These are phyloP conservation scores for Cryphonectria radicalis DNA, from an alignment of 2,329 filamentous ascomycete species.

Conservation along the genomic window DNA sequence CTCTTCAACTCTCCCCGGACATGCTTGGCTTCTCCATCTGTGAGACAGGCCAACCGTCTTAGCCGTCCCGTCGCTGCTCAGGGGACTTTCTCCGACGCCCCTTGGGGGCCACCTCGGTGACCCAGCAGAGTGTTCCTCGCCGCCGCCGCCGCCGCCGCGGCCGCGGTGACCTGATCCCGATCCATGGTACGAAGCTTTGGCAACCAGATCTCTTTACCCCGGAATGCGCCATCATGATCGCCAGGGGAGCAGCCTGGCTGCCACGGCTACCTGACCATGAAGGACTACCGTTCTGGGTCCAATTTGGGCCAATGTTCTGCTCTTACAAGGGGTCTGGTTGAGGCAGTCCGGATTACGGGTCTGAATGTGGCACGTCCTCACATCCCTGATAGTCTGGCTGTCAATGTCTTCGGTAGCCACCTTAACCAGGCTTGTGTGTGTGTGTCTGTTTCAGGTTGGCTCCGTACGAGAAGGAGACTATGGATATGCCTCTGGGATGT, in stretches of 20 bases:
- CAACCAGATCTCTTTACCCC: slow-evolving; percentile 27
- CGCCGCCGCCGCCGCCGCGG: slow-evolving; percentile 6
- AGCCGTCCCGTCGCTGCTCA: slow-evolving; percentile 18
- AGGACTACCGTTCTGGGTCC: slow-evolving; percentile 21
- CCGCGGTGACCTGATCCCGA: slow-evolving; percentile 6
- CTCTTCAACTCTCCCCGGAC: slow-evolving; percentile 28
- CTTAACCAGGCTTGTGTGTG: slow-evolving; percentile 5
- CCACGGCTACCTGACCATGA: slow-evolving; percentile 17
- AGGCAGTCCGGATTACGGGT: slow-evolving; percentile 13
- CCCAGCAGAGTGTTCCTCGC: slow-evolving; percentile 19
- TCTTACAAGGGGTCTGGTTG: background rate
- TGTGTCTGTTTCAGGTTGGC: slow-evolving; percentile 25
- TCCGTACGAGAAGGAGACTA: background rate
- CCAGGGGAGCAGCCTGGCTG: slow-evolving; percentile 24
- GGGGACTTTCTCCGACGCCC: slow-evolving; percentile 11
- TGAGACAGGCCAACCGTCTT: slow-evolving; percentile 17
- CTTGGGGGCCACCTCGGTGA: slow-evolving; percentile 17
- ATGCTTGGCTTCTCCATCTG: slow-evolving; percentile 28
- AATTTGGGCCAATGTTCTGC: slow-evolving; percentile 14
- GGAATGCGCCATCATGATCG: slow-evolving; percentile 28
- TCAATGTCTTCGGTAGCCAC: slow-evolving; percentile 12
- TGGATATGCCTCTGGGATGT: background rate
- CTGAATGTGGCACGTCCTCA: slow-evolving; percentile 16
- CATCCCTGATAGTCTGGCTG: slow-evolving; percentile 15
- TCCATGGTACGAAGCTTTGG: slow-evolving; percentile 16